Conservation (phyloP, 164 flowering plant genomes). For the Liriodendron chinense region DNA sequence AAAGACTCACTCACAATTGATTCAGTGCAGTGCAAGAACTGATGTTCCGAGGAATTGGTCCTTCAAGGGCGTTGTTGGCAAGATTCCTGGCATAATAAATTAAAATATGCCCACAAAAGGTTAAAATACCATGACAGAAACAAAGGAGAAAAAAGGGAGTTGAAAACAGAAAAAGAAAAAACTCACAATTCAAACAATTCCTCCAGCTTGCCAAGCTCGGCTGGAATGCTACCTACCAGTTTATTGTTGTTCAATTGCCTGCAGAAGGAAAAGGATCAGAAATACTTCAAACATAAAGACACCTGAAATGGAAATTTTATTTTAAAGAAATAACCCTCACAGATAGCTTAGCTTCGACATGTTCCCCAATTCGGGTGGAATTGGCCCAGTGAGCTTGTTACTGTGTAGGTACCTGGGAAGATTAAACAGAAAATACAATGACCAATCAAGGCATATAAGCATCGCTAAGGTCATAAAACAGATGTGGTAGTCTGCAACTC, state of each 20-base stretch:
- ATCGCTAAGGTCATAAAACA: neutral
- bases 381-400: slow-evolving; percentile 76
- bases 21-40: slow-evolving; percentile 72
- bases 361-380: slow-evolving; percentile 93
- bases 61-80: slow-evolving; percentile 75
- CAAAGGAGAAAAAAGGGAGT: neutral
- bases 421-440: neutral
- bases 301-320: neutral
- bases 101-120: neutral
- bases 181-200: slow-evolving; percentile 87
- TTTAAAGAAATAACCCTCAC: slow-evolving; percentile 33
- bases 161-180: neutral
- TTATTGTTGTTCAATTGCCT: slow-evolving; percentile 85
- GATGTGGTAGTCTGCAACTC: slow-evolving; percentile 21
- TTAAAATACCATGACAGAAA: too few species aligned
- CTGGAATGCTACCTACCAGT: slow-evolving; percentile 65
- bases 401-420: slow-evolving; percentile 77
- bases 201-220: slow-evolving; percentile 85
- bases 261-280: slow-evolving; percentile 7
- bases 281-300: neutral
- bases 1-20: slow-evolving; percentile 66
- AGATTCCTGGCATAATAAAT: slow-evolving; percentile 51
- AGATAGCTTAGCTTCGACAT: slow-evolving; percentile 92
- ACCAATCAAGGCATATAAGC: neutral
- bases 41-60: slow-evolving; percentile 59